Base-by-base conservation (phyloP, 1,139 yeast genomes). In the Williopsis jadinii region DNA sequence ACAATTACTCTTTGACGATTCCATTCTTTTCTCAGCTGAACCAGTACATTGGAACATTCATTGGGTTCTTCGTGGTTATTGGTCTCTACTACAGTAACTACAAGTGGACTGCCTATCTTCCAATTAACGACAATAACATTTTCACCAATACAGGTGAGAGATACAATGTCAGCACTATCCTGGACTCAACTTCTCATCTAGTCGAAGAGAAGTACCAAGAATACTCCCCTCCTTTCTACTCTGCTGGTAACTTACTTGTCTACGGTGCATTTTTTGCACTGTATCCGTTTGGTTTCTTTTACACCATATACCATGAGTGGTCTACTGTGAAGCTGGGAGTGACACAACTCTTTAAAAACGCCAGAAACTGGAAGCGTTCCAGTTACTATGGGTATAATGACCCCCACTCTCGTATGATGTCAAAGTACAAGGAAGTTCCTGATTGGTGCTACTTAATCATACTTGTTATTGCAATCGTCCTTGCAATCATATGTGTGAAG, bases 1-100 rank as follows among this genome's bases (percentile, higher is more conserved):
- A 75, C 60, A 64, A 76, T 47, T 79, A 80, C n/a, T 74, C 84
- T 19, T 68, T 82, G 54, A 70, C 79, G 50, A 84, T 86, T 10
- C 88, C 88, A 29, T 77, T 80, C 41, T 66, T 73, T 40, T 72
- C 80, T 15, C 62, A 75, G 45, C 66, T 70, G 28, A 78, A 81
- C 49, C 70, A 75, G 43, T 63, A 71, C 28, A 52, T 66, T 5
- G 70, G 78, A 11, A 60, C 75, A 37, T 62, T 75, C 10, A 47
- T 68, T 32, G 58, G 72, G 5, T 67, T 67, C 42, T 54, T 74
- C 27, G 54, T 68, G 28, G 62, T 66, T 29, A 71, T 77, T 3
- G 66, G 66, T 11, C 45, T 77, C 10, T 77, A 73, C 50, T 77
- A 67, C 58, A 57, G 70, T 26, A 76, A 76, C 54, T 62, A 63